Base-by-base conservation (phyloP, 2,329 filamentous ascomycete genomes). In the Waltergamsia citrina region DNA sequence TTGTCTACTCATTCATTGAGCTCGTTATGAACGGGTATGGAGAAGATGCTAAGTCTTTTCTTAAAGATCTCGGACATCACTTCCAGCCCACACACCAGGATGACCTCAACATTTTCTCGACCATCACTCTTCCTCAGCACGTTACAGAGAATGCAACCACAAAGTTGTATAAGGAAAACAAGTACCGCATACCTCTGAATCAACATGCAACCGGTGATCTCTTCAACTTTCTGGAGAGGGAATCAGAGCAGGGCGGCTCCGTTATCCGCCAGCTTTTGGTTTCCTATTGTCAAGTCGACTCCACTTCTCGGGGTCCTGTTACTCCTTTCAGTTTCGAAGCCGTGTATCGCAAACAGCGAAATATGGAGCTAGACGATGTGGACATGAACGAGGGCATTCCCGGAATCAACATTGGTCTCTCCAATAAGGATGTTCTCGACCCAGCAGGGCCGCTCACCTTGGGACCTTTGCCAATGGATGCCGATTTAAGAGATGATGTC, bases 161-260 rank as follows among this genome's bases (percentile, higher is more conserved):
- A 6, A 85, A 82, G 53, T 65, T 92, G 4, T 98, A 95, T 56
- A 74, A 76, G 26, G 74, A 78, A 36, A 90, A 88, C 65, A 92
- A 86, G 54, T 98, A 96, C 53, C 77, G 86, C 10, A 70, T 98
- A 23, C 86, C 86, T 1, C 64, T 98, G n/a, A 95, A 88, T 47
- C 80, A 81, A 37, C 81, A 88, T 45, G 80, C 87, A 1, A 87
- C 84, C 38, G 80, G 78, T 37, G 84, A 84, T 39, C 71, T 96
- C 7, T 81, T 94, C 49, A 83, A 87, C 46, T 94, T 90, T 46
- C 66, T 98, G 1, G 88, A 96, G 54, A 78, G 79, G n/a, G 88
- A 94, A 42, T 74, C 80, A 11, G 82, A 85, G 33, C 75, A 82
- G 34, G 87, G 87, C 9, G 90, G 87, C 12, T 74, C 76, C 6